Evolutionary conservation across 768 basidiomycete genomes (phyloP), one percentile per base, ranked within the genome.

Genomic region (Leccinellum luteum): DNA sequence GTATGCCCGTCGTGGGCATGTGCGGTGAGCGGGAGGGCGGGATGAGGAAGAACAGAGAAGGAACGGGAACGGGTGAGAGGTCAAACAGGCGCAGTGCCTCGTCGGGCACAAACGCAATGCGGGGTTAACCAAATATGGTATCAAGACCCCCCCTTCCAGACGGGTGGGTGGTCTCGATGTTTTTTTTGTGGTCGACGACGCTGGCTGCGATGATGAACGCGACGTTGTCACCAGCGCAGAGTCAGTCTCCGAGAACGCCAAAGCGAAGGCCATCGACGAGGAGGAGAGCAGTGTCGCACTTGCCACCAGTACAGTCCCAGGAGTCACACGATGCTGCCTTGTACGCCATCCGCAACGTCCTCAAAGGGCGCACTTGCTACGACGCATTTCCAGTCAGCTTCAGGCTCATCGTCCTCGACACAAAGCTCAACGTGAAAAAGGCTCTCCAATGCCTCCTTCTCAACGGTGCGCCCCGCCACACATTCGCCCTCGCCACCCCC

Each of bases 321-420:
- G 89, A 90, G 44, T 73, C 78, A n/a, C 90, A 92, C 68, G 83
- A 91, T 58, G 75, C 79, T 6, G 88, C 89, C 25, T 72, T 93
- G 57, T 69, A 76, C 56, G 75, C 81, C 55, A 94, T 99, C 67
- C 82, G 96, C 52, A 74, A 74, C 52, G 92, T 94, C 74, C 86
- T 98, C 76, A 89, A 85, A 66, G 83, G 87, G 57, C 85, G 92
- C 67, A 90, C 87, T 17, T 86, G 87, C 63, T 99, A 98, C 76
- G 96, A 98, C 74, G 94, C 96, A 31, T 95, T 99, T 66, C 97
- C 97, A 25, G 92, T 98, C 76, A 90, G 87, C 74, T 99, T 95
- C 76, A 82, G 96, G 65, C 81, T 98, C 67, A 98, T 99, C 70
- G 94, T 98, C 25, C 84, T 99, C 55, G 97, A 99, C 74, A 94